Conservation (phyloP, 371 early-diverging fungal species). For the Mucor lusitanicus region DNA sequence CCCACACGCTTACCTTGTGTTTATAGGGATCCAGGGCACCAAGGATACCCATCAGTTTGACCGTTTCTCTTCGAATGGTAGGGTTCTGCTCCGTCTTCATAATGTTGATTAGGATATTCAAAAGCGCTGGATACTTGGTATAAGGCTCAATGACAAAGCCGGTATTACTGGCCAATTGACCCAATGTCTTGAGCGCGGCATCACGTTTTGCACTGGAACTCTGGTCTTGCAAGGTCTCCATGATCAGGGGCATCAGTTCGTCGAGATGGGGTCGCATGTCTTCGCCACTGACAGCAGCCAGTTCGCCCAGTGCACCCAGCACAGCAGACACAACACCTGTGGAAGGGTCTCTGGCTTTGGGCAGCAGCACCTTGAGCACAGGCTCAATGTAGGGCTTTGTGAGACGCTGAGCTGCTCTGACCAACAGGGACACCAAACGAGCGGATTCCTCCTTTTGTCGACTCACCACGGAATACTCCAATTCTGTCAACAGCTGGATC, state of each 20-base stretch:
- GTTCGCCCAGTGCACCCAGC: constrained; percentile 85
- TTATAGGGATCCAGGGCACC: constrained; percentile 96
- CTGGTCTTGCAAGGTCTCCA: constrained; percentile 92
- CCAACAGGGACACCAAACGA: constrained; percentile 75
- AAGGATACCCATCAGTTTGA: constrained; percentile 90
- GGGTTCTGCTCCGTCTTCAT: constrained; percentile 81
- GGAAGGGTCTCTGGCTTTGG: constrained; percentile 80
- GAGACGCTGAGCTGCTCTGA: constrained; percentile 76
- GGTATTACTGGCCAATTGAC: constrained; percentile 84
- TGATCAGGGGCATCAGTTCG: constrained; percentile 82
- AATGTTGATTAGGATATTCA: constrained; percentile 78
- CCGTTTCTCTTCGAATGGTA: constrained; percentile 79
- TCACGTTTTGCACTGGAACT: constrained; percentile 83
- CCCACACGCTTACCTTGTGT: constrained; percentile 66
- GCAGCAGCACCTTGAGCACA: constrained; percentile 81
- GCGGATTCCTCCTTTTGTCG: constrained; percentile 92
- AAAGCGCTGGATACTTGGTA: constrained; percentile 83
- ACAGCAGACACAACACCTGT: constrained; percentile 85
- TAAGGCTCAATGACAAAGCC: constrained; percentile 94
- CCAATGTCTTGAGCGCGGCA: constrained; percentile 86
- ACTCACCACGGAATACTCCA: constrained; percentile 86
- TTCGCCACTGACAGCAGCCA: constrained; percentile 87
- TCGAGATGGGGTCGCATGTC: constrained; percentile 83
- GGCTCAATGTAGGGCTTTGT: constrained; percentile 93
- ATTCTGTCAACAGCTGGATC: constrained; percentile 88